phyloP scores from a whole-genome alignment of 2,329 filamentous ascomycete species.

The Macrophomina tecta region DNA sequence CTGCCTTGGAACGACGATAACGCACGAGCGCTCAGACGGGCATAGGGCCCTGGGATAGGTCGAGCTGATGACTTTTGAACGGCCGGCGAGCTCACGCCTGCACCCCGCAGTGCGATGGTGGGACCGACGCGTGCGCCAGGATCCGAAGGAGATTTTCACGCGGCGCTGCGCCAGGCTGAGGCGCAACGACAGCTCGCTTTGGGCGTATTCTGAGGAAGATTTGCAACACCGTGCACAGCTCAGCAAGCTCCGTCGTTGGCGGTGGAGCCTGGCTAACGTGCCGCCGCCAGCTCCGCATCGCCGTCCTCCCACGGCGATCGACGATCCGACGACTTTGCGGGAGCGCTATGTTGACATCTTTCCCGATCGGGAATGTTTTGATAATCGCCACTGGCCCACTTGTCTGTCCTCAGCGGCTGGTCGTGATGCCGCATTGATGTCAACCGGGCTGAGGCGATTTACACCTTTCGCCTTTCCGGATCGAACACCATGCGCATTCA shows the following conservation, averaged over 20 bases:
- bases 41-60: not conserved
- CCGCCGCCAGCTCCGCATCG: slow-evolving; percentile 1
- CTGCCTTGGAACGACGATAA: slow-evolving; percentile 1
- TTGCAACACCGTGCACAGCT: not conserved
- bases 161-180: slow-evolving; percentile 10
- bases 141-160: not conserved
- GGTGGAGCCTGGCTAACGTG: slow-evolving; percentile 4
- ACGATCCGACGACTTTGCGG: slow-evolving; percentile 1
- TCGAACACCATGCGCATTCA: not conserved
- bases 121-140: slow-evolving; percentile 1
- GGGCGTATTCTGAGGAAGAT: not conserved
- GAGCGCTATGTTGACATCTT: slow-evolving; percentile 4
- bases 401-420: slow-evolving; percentile 1
- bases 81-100: not conserved
- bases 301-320: not conserved
- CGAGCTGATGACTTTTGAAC: not conserved
- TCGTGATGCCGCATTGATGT: not conserved
- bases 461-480: not conserved
- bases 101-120: not conserved
- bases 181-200: slow-evolving; percentile 3
- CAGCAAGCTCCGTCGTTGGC: not conserved
- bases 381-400: slow-evolving; percentile 21
- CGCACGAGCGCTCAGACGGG: not conserved
- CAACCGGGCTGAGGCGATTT: not conserved
- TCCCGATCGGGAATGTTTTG: slow-evolving; percentile 2